Evolutionary conservation across 1,139 yeast species (phyloP).

Genomic region (Candida tunisiensis): DNA sequence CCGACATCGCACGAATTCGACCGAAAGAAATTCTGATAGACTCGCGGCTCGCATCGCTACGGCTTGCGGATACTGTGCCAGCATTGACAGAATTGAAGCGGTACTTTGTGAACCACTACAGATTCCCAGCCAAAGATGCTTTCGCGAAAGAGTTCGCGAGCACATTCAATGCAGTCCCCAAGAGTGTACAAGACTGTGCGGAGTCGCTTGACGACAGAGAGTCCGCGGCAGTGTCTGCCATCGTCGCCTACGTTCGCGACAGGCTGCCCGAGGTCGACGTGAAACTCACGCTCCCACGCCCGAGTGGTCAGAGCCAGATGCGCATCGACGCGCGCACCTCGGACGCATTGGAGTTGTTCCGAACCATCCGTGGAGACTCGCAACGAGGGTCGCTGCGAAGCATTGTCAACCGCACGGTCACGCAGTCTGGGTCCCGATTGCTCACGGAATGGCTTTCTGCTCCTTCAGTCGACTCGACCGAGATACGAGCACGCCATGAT

Average conservation of each 20-base stretch:
- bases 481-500: conserved; percentile 43
- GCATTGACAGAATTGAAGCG: conserved; percentile 43
- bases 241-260: conserved; percentile 38
- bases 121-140: conserved; percentile 17
- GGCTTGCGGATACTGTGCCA: conserved; percentile 48
- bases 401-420: conserved; percentile 53
- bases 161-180: conserved; percentile 14
- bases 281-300: too few species aligned
- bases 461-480: conserved; percentile 47
- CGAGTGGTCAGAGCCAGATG: conserved; percentile 38
- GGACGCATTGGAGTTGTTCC: conserved; percentile 60
- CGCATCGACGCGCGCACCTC: conserved; percentile 75
- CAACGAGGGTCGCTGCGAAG: conserved; percentile 53
- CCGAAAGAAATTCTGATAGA: conserved; percentile 52
- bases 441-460: conserved; percentile 70
- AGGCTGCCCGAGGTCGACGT: conserved; percentile 36
- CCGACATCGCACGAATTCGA: conserved; percentile 45
- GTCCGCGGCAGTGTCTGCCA: conserved; percentile 34
- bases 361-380: conserved; percentile 39
- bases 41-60: conserved; percentile 24
- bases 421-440: conserved; percentile 67
- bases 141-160: conserved; percentile 15
- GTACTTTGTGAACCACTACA: conserved; percentile 36
- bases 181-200: conserved; percentile 6
- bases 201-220: conserved; percentile 26